Conservation (phyloP, 1,139 yeast species). For the Candida buenavistaensis region DNA sequence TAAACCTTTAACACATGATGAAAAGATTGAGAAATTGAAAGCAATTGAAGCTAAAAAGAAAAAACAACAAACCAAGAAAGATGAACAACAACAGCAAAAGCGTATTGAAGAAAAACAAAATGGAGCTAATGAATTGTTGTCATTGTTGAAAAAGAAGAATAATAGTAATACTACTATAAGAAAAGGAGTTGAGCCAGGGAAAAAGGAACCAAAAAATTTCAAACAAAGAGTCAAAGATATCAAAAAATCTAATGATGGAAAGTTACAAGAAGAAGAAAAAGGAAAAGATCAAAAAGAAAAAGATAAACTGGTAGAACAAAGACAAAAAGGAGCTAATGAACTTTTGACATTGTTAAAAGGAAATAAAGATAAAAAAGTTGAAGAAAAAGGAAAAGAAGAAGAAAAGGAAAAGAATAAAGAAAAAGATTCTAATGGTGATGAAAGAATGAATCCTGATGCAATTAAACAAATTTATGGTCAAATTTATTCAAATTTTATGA, state of each 20-base stretch:
- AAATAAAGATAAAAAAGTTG: neutral
- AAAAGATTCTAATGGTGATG: slow-evolving; percentile 15
- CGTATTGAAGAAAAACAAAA: slow-evolving; percentile 11
- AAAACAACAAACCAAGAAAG: slow-evolving; percentile 5
- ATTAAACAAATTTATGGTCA: slow-evolving; percentile 52
- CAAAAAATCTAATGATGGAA: no score
- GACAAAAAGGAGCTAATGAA: no score
- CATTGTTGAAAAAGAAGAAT: slow-evolving; percentile 29
- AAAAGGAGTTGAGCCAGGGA: no score
- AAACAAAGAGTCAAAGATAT: no score
- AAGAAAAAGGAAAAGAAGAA: slow-evolving; percentile 10
- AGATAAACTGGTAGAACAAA: no score
- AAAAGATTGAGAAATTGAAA: slow-evolving; percentile 20
- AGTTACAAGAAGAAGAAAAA: no score
- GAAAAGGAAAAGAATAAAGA: slow-evolving; percentile 18
- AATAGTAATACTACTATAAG: neutral
- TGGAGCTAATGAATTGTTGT: slow-evolving; percentile 35
- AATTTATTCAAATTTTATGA: slow-evolving; percentile 45
- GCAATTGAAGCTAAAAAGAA: slow-evolving; percentile 20
- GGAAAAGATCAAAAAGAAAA: no score
- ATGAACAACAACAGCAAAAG: slow-evolving; percentile 4
- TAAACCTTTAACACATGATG: slow-evolving; percentile 31
- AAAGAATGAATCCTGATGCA: slow-evolving; percentile 34
- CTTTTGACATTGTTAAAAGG: no score
- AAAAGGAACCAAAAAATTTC: no score